Base-by-base conservation (phyloP, 441 rosid species). In the Rhodomyrtus psidioides region DNA sequence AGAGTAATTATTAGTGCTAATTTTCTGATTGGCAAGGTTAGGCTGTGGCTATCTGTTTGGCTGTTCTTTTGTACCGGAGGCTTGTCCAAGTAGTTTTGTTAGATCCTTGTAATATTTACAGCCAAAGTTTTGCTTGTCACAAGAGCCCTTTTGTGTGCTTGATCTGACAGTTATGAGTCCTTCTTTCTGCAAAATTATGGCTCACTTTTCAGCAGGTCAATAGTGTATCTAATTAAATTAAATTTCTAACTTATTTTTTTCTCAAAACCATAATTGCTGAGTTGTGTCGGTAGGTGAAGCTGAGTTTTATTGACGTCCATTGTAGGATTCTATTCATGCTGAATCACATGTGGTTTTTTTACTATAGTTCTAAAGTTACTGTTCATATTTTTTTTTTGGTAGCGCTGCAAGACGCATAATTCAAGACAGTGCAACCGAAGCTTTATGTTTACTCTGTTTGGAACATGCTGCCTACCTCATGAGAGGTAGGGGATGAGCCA, bases 381-480 rank as follows among this genome's bases (percentile, higher is more conserved):
- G 49, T 70, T 70, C 8, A 70, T 90, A 75, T 90, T 86, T 93
- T 83, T 83, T 34, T 87, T 87, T 86, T 91, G 86, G 70, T 89
- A 85, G 89, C 86, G 58, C 88, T 87, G 83, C 75, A 89, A 76
- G 58, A 91, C 91, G 83, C 88, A 82, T 24, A 84, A 88, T 87
- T 90, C 93, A 88, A 85, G 92, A 86, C 89, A 81, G 90, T 89
- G 83, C 90, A 74, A 85, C 83, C 86, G 88, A 88, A 89, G 91
- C 91, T 87, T 88, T 91, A 60, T 85, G 87, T 85, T 57, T 89
- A 86, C 87, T 84, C 82, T 89, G 81, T 84, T 90, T 85, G 92
- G 90, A 89, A 88, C 88, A 49, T 85, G 90, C 90, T 91, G 90
- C 91, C 92, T 90, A 87, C 91, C 94, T 90, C 91, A 53, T 88